phyloP scores from a whole-genome alignment of 331 rosid genomes.

The Phaseolus coccineus region DNA sequence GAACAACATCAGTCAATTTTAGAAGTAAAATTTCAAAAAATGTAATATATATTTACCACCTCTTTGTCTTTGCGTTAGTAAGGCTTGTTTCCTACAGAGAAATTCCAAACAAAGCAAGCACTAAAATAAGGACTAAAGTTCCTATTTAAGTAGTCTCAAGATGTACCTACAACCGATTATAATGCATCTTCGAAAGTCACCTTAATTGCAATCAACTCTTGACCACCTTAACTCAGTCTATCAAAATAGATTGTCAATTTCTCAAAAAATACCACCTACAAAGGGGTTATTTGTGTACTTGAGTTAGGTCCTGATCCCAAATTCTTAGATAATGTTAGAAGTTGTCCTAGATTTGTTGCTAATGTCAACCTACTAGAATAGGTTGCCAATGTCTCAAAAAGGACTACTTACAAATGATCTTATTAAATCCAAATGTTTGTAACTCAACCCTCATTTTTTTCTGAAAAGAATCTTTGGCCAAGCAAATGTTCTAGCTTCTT shows the following conservation, averaged over 20 bases:
- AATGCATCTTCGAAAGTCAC: not conserved
- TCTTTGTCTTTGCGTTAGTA: not conserved
- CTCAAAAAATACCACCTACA: not conserved
- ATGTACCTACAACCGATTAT: not conserved
- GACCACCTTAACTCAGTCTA: not conserved
- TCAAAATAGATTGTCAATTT: not conserved
- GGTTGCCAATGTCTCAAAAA: not conserved
- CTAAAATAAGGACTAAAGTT: not conserved
- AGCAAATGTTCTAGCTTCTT: too few species aligned
- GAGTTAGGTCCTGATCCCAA: not conserved
- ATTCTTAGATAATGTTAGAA: not conserved
- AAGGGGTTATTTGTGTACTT: not conserved
- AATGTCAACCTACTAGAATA: not conserved
- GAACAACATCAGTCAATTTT: not conserved
- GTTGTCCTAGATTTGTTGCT: not conserved
- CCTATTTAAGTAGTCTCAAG: constrained; percentile 22
- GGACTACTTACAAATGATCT: not conserved
- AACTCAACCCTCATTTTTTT: too few species aligned
- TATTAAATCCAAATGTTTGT: too few species aligned
- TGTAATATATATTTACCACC: not conserved
- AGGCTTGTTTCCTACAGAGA: constrained; percentile 10
- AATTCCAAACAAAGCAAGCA: constrained; percentile 9
- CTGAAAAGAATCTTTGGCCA: too few species aligned
- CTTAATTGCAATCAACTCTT: not conserved
- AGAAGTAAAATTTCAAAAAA: constrained; percentile 5